Base-by-base conservation (phyloP, 2,329 filamentous ascomycete genomes). In the Sporothrix pseudoabietina region DNA sequence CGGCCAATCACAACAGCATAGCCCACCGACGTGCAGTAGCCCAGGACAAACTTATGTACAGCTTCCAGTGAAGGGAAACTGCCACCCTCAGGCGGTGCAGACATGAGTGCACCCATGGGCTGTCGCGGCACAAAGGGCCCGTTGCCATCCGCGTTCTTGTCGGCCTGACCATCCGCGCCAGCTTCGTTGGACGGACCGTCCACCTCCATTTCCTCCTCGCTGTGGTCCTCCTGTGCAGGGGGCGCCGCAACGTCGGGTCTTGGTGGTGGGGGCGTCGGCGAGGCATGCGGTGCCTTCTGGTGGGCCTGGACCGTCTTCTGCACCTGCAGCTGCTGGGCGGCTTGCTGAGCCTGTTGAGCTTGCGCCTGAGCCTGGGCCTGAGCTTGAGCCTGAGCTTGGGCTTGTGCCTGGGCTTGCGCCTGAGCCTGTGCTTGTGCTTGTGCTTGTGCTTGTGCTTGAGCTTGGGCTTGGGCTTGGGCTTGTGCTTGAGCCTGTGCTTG, bases 1-100 rank as follows among this genome's bases (percentile, higher is more conserved):
- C 89, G 84, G 1, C 89, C 89, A 78, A 91, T 91, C 74, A 91
- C 89, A 70, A 91, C 89, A 8, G 89, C 89, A 79, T 91, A 91
- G 65, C 89, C 89, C 59, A 91, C 89, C 19, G 88, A 89, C 0
- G 89, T 89, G 78, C 89, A 90, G 78, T 91, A 90, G n/a, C 85
- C 82, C 73, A 91, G 81, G 22, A 90, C 89, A 41, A 87, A 87
- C 78, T 89, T 88, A 77, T 91, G 89, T 9, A 91, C 86, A 8
- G 88, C 88, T 75, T 91, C 89, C 35, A 91, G 83, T 1, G 88
- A 90, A 1, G 88, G 85, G 76, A 88, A 91, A 76, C 87, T 90
- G 22, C 88, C 88, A 7, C 89, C 89, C 77, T 90, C 87, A 1
- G 89, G 89, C 4, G 89, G 89, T 2, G 88, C 84, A 4, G 88